Base-by-base conservation (phyloP, 1,139 yeast species). In the Geotrichum australiense region DNA sequence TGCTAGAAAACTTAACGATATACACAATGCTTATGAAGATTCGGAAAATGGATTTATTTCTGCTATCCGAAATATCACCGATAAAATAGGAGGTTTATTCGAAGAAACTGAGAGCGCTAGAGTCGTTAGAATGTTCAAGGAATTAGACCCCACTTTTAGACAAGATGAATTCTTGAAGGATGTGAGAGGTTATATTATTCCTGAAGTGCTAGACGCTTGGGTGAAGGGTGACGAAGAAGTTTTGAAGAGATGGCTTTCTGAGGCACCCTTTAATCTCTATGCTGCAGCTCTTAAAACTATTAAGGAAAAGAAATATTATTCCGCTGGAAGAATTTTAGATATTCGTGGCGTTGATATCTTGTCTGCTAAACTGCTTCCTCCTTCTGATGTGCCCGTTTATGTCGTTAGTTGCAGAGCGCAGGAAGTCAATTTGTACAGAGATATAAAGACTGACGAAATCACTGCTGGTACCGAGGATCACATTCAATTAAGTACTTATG, bases 401-500 rank as follows among this genome's bases (percentile, higher is more conserved):
- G 96, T 93, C 45, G 87, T 87, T 47, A 85, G 94, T 47, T 89
- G 97, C 62, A 78, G 98, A 62, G 97, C 96, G 8, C 98, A 93
- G 68, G 99, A 93, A 59, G 80, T 93, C 47, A 93, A 85, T 60
- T 69, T 87, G 53, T 93, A 80, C 70, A 81, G 89, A 68, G 85
- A 84, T 61, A 77, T 80, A 50, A 87, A 87, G 68, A 81, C 96
- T 27, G 96, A 94, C 39, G 95, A 91, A 62, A 73, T 93, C 47
- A 94, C 91, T 46, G 98, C 98, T 8, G 99, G 98, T 54, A 78
- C 91, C 39, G 96, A 87, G 60, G 95, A 91, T 58, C 87, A 86
- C 63, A 87, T 93, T 53, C 80, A 86, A 63, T 74, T 86, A 72
- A 81, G 94, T 55, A 82, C 95, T 11, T 93, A 93, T 61, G 97